Evolutionary conservation across 805 yeast species (phyloP), one percentile per base, ranked within the genome.

Genomic region (Isabelozyma gotoi): DNA sequence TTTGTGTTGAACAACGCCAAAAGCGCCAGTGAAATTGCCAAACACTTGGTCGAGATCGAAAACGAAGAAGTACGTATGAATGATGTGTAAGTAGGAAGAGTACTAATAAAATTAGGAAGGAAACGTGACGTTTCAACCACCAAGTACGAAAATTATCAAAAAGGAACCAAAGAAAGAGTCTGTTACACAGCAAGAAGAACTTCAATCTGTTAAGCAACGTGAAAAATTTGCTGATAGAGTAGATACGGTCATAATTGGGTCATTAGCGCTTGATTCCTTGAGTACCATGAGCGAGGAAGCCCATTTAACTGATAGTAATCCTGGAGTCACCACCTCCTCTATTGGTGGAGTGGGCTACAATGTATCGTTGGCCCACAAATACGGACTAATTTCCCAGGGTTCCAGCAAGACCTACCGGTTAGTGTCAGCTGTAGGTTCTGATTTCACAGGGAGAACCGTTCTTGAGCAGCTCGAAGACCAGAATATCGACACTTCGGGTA

Each of bases 301-400:
- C 14, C 52, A 48, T 11, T 53, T 74, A 52, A 62, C 67, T 10
- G 92, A 92, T 45, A 88, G 96, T 2, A 85, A 85, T 50, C 94
- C 94, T 0, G 90, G 94, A 0, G 57, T 53, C 0, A 73, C 79
- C 5, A 53, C 62, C 1, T 73, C 82, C 2, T 71, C 84, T 0
- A 59, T 88, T 7, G 97, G 96, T 1, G 97, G 96, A 1, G 96
- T 89, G 2, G 97, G 89, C 0, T 82, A 77, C 59, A 89, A 90
- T 53, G 82, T 89, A 12, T 82, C 88, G 0, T 55, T 77, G n/a
- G 92, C 94, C 0, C 70, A 85, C 3, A 55, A 62, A 15, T 76
- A 71, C 46, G 47, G 51, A 5, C 32, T 44, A 5, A 33, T 40
- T n/a, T 44, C 49, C 3, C 32, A 38, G 16, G 38, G 31, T 16